Percentiles rank a stretch among this genome's conserved stretches.
These are phyloP conservation scores for Raphanus raphanistrum DNA, from an alignment of 345 rosid genomes.

Conservation along the genomic window DNA sequence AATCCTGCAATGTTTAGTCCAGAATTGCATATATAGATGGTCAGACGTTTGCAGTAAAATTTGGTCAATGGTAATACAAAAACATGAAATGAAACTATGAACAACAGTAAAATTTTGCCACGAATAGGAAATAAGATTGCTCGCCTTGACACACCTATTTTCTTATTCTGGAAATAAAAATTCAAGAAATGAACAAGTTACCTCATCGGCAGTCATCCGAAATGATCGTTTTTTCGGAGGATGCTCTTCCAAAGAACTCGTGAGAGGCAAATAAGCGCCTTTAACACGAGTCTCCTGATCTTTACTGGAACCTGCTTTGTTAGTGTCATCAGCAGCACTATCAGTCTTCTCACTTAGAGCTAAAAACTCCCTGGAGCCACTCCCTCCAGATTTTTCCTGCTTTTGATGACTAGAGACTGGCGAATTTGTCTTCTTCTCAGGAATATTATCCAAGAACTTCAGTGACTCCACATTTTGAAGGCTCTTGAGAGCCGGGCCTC, in stretches of 20 bases:
- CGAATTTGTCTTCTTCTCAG: constrained; percentile 40
- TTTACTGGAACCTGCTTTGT: constrained; percentile 29
- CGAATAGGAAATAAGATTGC: background rate
- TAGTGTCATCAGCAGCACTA: constrained; percentile 40
- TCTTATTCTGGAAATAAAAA: constrained; percentile 4
- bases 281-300: constrained; percentile 35
- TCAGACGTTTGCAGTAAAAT: constrained; percentile 1
- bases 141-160: background rate
- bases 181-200: constrained; percentile 22
- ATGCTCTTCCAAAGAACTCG: constrained; percentile 36
- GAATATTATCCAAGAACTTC: constrained; percentile 47
- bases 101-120: background rate
- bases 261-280: constrained; percentile 37
- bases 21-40: constrained; percentile 3
- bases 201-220: constrained; percentile 89
- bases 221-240: constrained; percentile 54
- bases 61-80: constrained; percentile 4
- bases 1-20: constrained; percentile 51
- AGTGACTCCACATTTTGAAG: constrained; percentile 63
- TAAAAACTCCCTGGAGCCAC: constrained; percentile 37
- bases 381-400: constrained; percentile 45
- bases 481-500: constrained; percentile 79
- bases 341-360: constrained; percentile 36
- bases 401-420: constrained; percentile 41
- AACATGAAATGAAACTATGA: background rate